Evolutionary conservation across 2,329 filamentous ascomycete genomes (phyloP).

Genomic region (Trichoderma sp.): DNA sequence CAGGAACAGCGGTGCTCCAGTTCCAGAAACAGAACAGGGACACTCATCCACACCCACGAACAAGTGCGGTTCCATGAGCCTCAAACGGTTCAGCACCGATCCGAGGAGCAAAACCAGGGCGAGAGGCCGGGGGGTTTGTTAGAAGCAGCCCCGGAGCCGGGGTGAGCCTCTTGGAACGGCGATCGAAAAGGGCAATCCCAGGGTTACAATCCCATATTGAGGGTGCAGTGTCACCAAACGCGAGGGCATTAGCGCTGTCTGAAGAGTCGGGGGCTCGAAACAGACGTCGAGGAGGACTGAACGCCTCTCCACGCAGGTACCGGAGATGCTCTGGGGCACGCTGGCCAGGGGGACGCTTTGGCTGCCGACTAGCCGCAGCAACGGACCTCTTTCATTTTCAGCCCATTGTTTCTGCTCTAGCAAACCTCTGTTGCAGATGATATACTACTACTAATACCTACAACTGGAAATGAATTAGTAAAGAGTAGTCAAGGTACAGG

Average conservation of each 20-base stretch:
- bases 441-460: not conserved
- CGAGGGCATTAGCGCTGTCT: slow-evolving; percentile 14
- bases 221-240: slow-evolving; percentile 3
- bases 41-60: slow-evolving; percentile 3
- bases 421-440: not conserved
- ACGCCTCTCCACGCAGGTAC: slow-evolving; percentile 13
- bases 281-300: slow-evolving; percentile 1
- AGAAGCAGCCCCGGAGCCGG: not conserved
- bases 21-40: slow-evolving; percentile 13
- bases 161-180: not conserved
- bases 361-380: not conserved
- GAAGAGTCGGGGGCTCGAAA: slow-evolving; percentile 10
- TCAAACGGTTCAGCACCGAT: slow-evolving; percentile 12
- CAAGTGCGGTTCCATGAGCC: slow-evolving; percentile 1
- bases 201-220: not conserved
- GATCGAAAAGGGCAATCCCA: not conserved
- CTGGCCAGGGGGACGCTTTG: not conserved
- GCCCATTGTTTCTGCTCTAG: slow-evolving; percentile 4
- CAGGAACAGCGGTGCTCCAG: slow-evolving; percentile 16
- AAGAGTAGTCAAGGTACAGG: not conserved
- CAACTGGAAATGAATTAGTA: not conserved
- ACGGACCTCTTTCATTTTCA: not conserved
- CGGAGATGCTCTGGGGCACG: slow-evolving; percentile 5
- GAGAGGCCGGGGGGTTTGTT: not conserved
- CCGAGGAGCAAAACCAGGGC: not conserved